Evolutionary conservation across 768 basidiomycete genomes (phyloP).

Genomic region (Leccinum ochraceum): DNA sequence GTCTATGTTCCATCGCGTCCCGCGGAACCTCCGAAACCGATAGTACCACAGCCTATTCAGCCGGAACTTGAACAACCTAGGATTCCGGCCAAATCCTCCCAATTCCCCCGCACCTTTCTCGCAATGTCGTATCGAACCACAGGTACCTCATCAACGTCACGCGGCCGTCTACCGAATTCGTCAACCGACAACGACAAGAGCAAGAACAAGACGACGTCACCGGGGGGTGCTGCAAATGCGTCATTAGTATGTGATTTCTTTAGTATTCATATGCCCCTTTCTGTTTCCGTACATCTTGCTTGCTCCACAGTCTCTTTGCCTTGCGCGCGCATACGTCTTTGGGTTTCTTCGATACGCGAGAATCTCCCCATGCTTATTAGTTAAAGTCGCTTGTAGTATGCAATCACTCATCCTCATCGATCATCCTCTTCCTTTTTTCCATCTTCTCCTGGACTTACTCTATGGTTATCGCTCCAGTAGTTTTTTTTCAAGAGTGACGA

Average conservation of each 20-base stretch:
- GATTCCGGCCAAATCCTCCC: constrained; percentile 33
- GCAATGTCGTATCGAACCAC: constrained; percentile 42
- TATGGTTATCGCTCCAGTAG: constrained; percentile 23
- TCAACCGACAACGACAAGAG: constrained; percentile 29
- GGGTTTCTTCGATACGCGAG: constrained; percentile 10
- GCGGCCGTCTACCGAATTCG: constrained; percentile 29
- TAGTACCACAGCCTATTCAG: constrained; percentile 18
- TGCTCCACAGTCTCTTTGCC: constrained; percentile 17
- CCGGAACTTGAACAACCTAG: constrained; percentile 25
- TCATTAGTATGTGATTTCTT: constrained; percentile 69
- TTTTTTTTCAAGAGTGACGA: constrained; percentile 12
- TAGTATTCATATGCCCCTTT: constrained; percentile 23
- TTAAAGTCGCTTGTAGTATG: constrained; percentile 27
- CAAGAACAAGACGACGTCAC: constrained; percentile 47
- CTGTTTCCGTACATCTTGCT: constrained; percentile 26
- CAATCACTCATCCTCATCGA: constrained; percentile 16
- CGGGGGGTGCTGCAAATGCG: constrained; percentile 74
- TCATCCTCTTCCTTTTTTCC: background rate
- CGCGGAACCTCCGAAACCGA: constrained; percentile 11
- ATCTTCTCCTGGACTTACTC: constrained; percentile 20
- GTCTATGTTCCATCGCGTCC: background rate
- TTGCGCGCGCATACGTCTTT: constrained; percentile 5
- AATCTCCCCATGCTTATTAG: constrained; percentile 25
- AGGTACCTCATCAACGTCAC: constrained; percentile 37
- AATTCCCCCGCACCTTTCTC: constrained; percentile 65